Percentiles rank a stretch among this genome's conserved stretches.
These are phyloP conservation scores for Rhinocladiella similis DNA, from an alignment of 2,329 filamentous ascomycete genomes.

Conservation along the genomic window DNA sequence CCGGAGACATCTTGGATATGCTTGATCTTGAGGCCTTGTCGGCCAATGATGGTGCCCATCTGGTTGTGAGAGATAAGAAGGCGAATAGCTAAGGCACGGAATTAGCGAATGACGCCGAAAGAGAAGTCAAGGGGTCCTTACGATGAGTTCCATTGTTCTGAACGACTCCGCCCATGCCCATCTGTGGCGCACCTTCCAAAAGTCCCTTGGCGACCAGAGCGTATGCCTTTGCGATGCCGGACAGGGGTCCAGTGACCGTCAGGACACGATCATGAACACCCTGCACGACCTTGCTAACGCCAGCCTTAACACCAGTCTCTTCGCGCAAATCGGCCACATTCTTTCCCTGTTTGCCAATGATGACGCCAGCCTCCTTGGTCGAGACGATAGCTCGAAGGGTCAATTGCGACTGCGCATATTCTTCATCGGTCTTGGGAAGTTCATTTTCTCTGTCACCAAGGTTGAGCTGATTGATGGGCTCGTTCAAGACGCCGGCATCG, in stretches of 20 bases:
- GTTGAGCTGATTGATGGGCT: slow-evolving; percentile 66
- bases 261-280: slow-evolving; percentile 96
- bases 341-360: slow-evolving; percentile 98
- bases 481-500: slow-evolving; percentile 59
- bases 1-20: slow-evolving; percentile 96
- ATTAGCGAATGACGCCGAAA: slow-evolving; percentile 19
- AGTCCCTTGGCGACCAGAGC: slow-evolving; percentile 88
- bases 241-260: slow-evolving; percentile 88
- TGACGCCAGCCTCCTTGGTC: slow-evolving; percentile 97
- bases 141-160: slow-evolving; percentile 89
- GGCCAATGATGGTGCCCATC: slow-evolving; percentile 99
- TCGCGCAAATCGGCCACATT: slow-evolving; percentile 96
- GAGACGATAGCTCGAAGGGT: slow-evolving; percentile 97
- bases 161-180: slow-evolving; percentile 93
- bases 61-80: slow-evolving; percentile 99
- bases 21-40: slow-evolving; percentile 97
- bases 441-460: slow-evolving; percentile 67
- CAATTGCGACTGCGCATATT: slow-evolving; percentile 89
- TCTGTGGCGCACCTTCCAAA: slow-evolving; percentile 86
- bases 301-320: slow-evolving; percentile 96
- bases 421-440: slow-evolving; percentile 89
- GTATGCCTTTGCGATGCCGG: slow-evolving; percentile 88
- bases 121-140: slow-evolving; percentile 53
- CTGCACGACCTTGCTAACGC: slow-evolving; percentile 97
- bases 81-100: slow-evolving; percentile 71